Evolutionary conservation across 257 asterid genomes (phyloP), one percentile per base, ranked within the genome.

Genomic region (Penstemon eatonii): DNA sequence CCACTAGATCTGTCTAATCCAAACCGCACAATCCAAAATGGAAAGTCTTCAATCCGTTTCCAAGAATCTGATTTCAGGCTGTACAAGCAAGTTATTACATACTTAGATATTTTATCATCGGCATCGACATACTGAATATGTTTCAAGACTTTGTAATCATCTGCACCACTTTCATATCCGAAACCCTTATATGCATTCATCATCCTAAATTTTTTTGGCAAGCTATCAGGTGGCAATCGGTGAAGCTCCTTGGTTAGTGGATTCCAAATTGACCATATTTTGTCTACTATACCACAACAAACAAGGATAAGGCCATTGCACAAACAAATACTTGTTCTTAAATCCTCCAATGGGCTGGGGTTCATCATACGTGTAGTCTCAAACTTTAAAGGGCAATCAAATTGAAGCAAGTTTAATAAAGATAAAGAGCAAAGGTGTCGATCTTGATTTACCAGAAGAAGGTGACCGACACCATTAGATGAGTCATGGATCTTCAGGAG

Each of bases 261-360:
- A 15, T 72, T 72, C 76, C 66, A 19, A 19, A 19, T 19, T 19
- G 25, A 19, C 25, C 25, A 19, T 19, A 19, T 0, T 19, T 19
- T 19, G 25, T 19, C 0, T 63, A 7, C 55, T 37, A 39, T 8
- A 11, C 4, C 19, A 18, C 52, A 42, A 8, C 58, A 38, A 33
- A 37, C 13, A 59, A 68, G 66, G 40, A 68, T 47, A 13, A 68
- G 40, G 36, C 73, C 67, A 7, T 68, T 68, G 73, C 73, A 68
- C 1, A 39, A 47, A 37, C 6, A 7, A 67, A 13, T 49, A 6
- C 12, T 6, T 60, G 50, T 8, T 47, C 46, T 0, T n/a, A 43
- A 5, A 19, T 18, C 8, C 50, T 1, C 41, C 67, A 0, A 69
- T 69, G 0, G 4, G 11, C 10, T 69, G 61, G 10, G 6, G 37